These are phyloP conservation scores for Gentiana macrophylla DNA, from an alignment of 257 asterid genomes.

Conservation along the genomic window DNA sequence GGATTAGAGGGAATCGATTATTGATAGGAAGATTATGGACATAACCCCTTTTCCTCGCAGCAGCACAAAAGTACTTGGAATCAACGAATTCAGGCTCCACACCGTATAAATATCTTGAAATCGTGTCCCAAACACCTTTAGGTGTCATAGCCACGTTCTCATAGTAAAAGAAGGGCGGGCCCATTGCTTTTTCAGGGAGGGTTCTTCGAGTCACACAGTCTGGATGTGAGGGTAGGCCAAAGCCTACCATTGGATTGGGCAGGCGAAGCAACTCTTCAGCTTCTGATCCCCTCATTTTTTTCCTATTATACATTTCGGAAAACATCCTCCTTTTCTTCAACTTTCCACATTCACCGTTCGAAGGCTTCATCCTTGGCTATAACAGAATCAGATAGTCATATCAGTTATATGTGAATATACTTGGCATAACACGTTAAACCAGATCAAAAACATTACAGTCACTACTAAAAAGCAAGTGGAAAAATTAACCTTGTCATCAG, in stretches of 20 bases:
- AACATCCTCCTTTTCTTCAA: slow-evolving; percentile 17
- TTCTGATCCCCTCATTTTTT: slow-evolving; percentile 12
- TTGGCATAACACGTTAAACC: background rate
- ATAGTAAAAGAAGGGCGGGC: slow-evolving; percentile 35
- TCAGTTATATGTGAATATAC: background rate
- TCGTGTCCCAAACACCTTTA: slow-evolving; percentile 33
- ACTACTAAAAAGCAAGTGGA: background rate
- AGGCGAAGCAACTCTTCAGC: slow-evolving; percentile 21
- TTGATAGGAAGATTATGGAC: slow-evolving; percentile 33
- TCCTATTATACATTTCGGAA: slow-evolving; percentile 8
- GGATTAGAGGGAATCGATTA: slow-evolving; percentile 25
- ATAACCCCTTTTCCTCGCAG: slow-evolving; percentile 38
- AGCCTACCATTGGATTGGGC: slow-evolving; percentile 37
- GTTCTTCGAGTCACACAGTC: slow-evolving; percentile 9
- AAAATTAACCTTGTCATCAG: slow-evolving; percentile 44
- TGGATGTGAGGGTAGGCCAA: slow-evolving; percentile 27
- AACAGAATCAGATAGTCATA: background rate
- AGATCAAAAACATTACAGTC: background rate
- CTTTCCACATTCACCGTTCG: slow-evolving; percentile 10
- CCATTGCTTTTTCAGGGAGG: slow-evolving; percentile 29
- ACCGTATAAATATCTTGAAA: slow-evolving; percentile 20
- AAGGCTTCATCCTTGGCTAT: slow-evolving; percentile 20
- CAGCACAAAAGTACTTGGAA: slow-evolving; percentile 33
- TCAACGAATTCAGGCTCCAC: slow-evolving; percentile 38
- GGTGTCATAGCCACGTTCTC: slow-evolving; percentile 45